These are phyloP conservation scores for Coleophoma cylindrospora DNA, from an alignment of 2,329 filamentous ascomycete genomes.

Conservation along the genomic window DNA sequence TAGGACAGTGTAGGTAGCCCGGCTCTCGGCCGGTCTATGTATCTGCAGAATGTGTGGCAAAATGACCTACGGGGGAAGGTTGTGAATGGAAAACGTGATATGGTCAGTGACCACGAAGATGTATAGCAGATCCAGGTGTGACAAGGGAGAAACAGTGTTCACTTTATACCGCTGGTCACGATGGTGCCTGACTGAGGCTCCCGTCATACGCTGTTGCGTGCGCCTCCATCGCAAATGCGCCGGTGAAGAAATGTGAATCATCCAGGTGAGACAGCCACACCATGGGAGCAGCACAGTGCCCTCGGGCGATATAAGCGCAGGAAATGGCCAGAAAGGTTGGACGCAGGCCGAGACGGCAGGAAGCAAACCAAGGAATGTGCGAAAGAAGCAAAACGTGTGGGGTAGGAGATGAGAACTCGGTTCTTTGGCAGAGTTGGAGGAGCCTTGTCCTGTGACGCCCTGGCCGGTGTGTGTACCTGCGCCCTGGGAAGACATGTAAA, in stretches of 20 bases:
- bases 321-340: too few species aligned
- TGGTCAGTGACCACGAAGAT: not conserved
- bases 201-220: not conserved
- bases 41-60: conserved; percentile 1
- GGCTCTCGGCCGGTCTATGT: conserved; percentile 27
- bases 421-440: not conserved
- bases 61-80: not conserved
- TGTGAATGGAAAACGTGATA: not conserved
- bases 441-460: not conserved
- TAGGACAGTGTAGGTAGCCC: conserved; percentile 5
- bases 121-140: not conserved
- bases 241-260: not conserved
- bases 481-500: not conserved
- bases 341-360: not conserved
- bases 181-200: not conserved
- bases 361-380: not conserved
- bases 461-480: not conserved
- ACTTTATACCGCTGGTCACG: not conserved
- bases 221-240: not conserved
- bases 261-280: not conserved
- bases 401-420: not conserved
- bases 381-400: not conserved
- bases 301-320: too few species aligned
- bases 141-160: not conserved
- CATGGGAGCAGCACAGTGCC: not conserved